Conservation (phyloP, 257 asterid genomes). For the Avicennia marina region DNA sequence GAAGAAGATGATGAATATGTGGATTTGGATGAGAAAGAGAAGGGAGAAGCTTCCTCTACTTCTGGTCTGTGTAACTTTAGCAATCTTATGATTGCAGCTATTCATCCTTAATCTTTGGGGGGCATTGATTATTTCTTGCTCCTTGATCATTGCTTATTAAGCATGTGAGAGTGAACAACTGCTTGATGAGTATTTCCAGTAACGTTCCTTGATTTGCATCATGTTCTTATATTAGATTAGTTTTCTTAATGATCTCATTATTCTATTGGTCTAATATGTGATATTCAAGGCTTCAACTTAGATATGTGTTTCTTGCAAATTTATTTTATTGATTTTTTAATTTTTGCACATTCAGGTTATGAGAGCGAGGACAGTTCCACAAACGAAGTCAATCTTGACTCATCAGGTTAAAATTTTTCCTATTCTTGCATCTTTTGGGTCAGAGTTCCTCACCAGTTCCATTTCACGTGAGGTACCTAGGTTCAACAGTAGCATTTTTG, state of each 20-base stretch:
- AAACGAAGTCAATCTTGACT: conserved; percentile 71
- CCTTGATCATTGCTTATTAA: no score
- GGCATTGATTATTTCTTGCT: background rate
- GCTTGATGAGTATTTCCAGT: no score
- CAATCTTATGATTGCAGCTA: background rate
- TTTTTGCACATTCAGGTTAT: conserved; percentile 54
- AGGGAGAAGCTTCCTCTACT: conserved; percentile 36
- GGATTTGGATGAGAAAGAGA: conserved; percentile 30
- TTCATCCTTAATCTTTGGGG: background rate
- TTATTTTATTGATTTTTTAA: conserved; percentile 3
- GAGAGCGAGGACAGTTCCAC: conserved; percentile 88
- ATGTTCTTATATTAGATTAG: no score
- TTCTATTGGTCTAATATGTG: background rate
- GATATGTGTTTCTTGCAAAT: conserved; percentile 5
- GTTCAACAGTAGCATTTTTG: background rate
- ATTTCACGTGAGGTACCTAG: conserved; percentile 3
- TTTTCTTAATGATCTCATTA: conserved; percentile 1
- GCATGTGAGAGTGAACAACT: no score
- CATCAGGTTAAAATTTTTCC: conserved; percentile 59
- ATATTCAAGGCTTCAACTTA: background rate
- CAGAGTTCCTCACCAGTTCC: background rate
- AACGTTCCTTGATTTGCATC: no score
- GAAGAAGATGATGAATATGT: conserved; percentile 35
- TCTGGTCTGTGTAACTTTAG: conserved; percentile 34
- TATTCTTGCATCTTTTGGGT: background rate